Percentiles rank a stretch among this genome's conserved stretches.
These are phyloP conservation scores for Boletus rubescentipes DNA, from an alignment of 768 basidiomycete species.

Conservation along the genomic window DNA sequence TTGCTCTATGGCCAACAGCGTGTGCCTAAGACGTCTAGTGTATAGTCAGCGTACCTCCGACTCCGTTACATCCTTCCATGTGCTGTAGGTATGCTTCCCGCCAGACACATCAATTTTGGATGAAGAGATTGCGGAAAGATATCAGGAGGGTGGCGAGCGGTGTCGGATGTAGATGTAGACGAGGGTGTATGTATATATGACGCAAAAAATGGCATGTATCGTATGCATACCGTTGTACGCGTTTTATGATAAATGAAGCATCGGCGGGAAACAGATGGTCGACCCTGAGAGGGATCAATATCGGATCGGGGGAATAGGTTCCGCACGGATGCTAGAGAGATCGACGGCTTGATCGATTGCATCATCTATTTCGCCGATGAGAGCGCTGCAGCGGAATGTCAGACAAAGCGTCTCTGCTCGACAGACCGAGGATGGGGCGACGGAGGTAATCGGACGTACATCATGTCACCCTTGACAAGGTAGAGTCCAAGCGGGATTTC, in stretches of 20 bases:
- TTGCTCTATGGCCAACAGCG: neutral
- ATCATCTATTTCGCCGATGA: constrained; percentile 87
- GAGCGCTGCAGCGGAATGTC: constrained; percentile 43
- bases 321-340: constrained; percentile 77
- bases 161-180: neutral
- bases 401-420: constrained; percentile 1
- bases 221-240: neutral
- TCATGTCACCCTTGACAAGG: constrained; percentile 97
- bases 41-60: constrained; percentile 2
- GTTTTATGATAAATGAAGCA: constrained; percentile 1
- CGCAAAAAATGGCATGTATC: neutral
- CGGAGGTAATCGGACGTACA: constrained; percentile 56
- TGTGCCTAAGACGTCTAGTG: neutral
- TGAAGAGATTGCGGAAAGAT: neutral
- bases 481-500: constrained; percentile 94
- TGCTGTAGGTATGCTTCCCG: constrained; percentile 7
- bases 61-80: neutral
- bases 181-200: neutral
- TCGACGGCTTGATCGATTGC: constrained; percentile 74
- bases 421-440: neutral
- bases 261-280: neutral
- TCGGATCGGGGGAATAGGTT: constrained; percentile 81
- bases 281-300: constrained; percentile 43
- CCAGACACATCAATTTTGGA: neutral
- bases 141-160: neutral